Conservation (phyloP, 148 eudicot species). For the Linanthus parryae region DNA sequence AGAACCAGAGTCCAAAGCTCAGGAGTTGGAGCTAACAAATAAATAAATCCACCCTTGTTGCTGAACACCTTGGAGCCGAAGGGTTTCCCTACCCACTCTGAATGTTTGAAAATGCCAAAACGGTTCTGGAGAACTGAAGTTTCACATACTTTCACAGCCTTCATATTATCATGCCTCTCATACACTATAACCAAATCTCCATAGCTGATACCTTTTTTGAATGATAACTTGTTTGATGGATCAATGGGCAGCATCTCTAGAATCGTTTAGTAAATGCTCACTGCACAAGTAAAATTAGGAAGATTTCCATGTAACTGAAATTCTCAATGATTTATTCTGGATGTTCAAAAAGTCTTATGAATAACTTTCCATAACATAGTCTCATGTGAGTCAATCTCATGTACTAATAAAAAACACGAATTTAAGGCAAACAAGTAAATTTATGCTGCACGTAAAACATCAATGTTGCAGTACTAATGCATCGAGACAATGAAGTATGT, state of each 20-base stretch:
- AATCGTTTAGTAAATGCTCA: too few relatives aligned
- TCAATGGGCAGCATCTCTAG: slow-evolving; percentile 41
- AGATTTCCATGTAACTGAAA: too few relatives aligned
- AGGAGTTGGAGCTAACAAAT: slow-evolving; percentile 90
- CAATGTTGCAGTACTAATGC: too few relatives aligned
- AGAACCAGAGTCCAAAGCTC: slow-evolving; percentile 92
- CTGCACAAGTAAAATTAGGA: too few relatives aligned
- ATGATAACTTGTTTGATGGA: slow-evolving; percentile 44
- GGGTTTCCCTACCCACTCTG: slow-evolving; percentile 79
- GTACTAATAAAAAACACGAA: too few relatives aligned
- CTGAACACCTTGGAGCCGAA: slow-evolving; percentile 86
- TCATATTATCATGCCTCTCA: slow-evolving; percentile 75
- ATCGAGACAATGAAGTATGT: too few relatives aligned
- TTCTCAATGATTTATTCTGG: too few relatives aligned
- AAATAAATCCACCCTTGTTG: slow-evolving; percentile 69
- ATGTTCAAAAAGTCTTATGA: too few relatives aligned
- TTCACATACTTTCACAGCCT: slow-evolving; percentile 57
- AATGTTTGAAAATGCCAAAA: slow-evolving; percentile 72
- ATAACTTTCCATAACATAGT: too few relatives aligned
- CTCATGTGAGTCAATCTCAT: too few relatives aligned
- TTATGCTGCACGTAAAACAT: too few relatives aligned
- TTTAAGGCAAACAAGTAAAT: too few relatives aligned
- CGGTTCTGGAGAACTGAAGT: slow-evolving; percentile 59
- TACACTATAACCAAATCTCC: slow-evolving; percentile 85
- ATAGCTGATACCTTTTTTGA: slow-evolving; percentile 38